phyloP scores from a whole-genome alignment of 2,329 filamentous ascomycete genomes.

The Sarocladiaceae sp. region DNA sequence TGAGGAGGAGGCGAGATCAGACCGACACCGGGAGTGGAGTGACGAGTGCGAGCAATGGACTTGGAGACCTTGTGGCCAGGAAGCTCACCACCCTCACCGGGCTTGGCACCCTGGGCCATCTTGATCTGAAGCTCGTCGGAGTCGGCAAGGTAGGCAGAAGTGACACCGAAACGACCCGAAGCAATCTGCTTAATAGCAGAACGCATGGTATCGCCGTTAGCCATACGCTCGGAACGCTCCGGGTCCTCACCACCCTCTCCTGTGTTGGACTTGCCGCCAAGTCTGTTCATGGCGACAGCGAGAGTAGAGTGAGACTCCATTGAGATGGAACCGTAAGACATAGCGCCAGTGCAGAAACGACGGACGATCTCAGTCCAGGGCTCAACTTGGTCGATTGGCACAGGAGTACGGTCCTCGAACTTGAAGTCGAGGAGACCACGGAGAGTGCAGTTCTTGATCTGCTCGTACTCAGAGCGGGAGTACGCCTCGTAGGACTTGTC shows the following conservation, averaged over 20 bases:
- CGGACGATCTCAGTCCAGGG: slow-evolving; percentile 98
- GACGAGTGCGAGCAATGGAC: slow-evolving; percentile 88
- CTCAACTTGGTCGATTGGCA: slow-evolving; percentile 95
- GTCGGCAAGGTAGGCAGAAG: slow-evolving; percentile 89
- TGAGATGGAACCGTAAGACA: slow-evolving; percentile 98
- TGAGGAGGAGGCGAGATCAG: slow-evolving; percentile 94
- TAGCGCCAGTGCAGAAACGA: slow-evolving; percentile 93
- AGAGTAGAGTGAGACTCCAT: slow-evolving; percentile 98
- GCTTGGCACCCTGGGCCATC: slow-evolving; percentile 98
- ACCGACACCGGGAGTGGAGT: slow-evolving; percentile 94
- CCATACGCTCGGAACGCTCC: slow-evolving; percentile 78
- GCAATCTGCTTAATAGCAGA: slow-evolving; percentile 98
- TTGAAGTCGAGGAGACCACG: slow-evolving; percentile 94
- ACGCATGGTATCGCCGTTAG: slow-evolving; percentile 94
- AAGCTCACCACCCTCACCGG: slow-evolving; percentile 94
- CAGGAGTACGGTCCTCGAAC: slow-evolving; percentile 78
- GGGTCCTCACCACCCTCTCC: slow-evolving; percentile 96
- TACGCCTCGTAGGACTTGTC: slow-evolving; percentile 98
- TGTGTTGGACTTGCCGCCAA: slow-evolving; percentile 96
- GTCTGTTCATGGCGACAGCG: slow-evolving; percentile 92
- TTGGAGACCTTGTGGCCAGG: slow-evolving; percentile 95
- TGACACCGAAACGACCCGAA: slow-evolving; percentile 93
- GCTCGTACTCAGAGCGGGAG: slow-evolving; percentile 87
- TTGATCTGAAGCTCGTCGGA: slow-evolving; percentile 97
- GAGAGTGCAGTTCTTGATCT: slow-evolving; percentile 94